phyloP scores from a whole-genome alignment of 345 rosid species.

The Clausena lansium region DNA sequence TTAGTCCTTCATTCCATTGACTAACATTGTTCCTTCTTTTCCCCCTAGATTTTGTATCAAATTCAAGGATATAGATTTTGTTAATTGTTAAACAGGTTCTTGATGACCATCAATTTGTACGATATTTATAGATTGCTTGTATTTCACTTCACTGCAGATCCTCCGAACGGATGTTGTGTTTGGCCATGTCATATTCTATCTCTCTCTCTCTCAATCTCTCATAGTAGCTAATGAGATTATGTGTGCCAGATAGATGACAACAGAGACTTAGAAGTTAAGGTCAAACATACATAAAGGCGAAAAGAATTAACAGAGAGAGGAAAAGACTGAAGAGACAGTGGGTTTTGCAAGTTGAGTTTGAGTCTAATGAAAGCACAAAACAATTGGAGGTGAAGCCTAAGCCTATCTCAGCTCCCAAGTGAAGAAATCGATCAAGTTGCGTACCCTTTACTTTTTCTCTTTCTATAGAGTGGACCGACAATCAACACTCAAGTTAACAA shows the following conservation, averaged over 20 bases:
- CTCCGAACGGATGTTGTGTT: no score
- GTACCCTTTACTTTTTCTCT: slow-evolving; percentile 41
- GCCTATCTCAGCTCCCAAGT: slow-evolving; percentile 30
- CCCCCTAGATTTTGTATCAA: not conserved
- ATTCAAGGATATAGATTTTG: not conserved
- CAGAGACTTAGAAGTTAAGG: not conserved
- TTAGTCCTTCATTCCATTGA: not conserved
- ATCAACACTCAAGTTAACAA: not conserved
- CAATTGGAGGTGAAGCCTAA: not conserved
- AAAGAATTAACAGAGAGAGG: not conserved
- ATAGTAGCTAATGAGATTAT: no score
- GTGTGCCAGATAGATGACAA: no score
- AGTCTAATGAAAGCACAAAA: slow-evolving; percentile 11
- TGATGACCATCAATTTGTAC: no score
- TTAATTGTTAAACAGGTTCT: no score
- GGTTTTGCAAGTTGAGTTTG: not conserved
- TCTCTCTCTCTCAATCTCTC: not conserved
- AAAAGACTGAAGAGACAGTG: not conserved
- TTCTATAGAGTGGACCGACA: slow-evolving; percentile 14
- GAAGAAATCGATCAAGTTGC: slow-evolving; percentile 40
- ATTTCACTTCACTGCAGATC: no score
- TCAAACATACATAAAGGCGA: not conserved
- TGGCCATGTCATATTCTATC: not conserved
- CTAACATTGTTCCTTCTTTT: not conserved
- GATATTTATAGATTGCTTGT: no score